Percentiles rank a stretch among this genome's conserved stretches.
phyloP scores from a whole-genome alignment of 1,284 basidiomycete genomes.

The Neonothopanus nambi region DNA sequence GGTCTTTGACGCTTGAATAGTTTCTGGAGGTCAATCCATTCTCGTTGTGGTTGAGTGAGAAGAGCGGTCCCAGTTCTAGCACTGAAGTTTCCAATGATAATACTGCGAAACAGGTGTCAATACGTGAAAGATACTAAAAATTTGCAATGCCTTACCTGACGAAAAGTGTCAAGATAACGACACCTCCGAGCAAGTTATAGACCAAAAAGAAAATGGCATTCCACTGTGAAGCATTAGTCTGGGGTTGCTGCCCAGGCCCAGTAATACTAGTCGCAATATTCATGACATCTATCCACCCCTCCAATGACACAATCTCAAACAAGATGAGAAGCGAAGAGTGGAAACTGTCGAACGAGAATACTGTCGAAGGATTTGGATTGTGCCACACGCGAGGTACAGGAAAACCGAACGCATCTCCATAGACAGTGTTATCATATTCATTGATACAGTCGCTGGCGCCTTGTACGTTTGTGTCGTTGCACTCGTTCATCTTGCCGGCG shows the following conservation, averaged over 20 bases:
- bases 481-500: conserved; percentile 80
- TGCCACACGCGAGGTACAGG: conserved; percentile 87
- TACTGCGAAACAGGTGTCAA: conserved; percentile 47
- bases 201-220: conserved; percentile 94
- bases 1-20: conserved; percentile 88
- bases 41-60: conserved; percentile 85
- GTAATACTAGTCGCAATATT: conserved; percentile 79
- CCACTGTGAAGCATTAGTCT: conserved; percentile 69
- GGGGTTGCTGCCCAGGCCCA: conserved; percentile 68
- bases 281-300: conserved; percentile 97
- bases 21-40: conserved; percentile 94
- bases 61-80: conserved; percentile 83
- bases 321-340: conserved; percentile 85
- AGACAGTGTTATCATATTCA: conserved; percentile 71
- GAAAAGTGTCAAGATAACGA: conserved; percentile 88
- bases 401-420: conserved; percentile 59
- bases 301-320: conserved; percentile 95
- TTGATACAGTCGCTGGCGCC: conserved; percentile 69
- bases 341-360: conserved; percentile 93
- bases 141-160: conserved; percentile 63
- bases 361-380: conserved; percentile 82
- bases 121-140: background rate
- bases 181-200: conserved; percentile 91
- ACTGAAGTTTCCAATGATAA: conserved; percentile 95
- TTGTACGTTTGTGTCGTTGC: conserved; percentile 71